phyloP scores from a whole-genome alignment of 2,329 filamentous ascomycete genomes.

The Beauveria australis region DNA sequence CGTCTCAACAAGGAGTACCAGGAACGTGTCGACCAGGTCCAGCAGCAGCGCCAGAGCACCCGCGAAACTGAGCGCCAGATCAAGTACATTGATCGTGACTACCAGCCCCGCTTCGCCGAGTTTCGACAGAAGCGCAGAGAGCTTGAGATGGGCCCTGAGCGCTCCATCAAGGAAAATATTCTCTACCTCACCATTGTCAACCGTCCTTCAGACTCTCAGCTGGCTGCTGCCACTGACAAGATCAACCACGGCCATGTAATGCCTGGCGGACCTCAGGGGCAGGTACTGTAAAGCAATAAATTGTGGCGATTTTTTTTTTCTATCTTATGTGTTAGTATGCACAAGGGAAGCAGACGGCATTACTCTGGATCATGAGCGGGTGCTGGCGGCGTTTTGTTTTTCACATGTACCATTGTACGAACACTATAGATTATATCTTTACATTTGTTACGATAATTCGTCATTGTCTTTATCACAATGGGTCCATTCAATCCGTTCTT shows the following conservation, averaged over 20 bases:
- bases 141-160: slow-evolving; percentile 11
- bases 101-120: slow-evolving; percentile 10
- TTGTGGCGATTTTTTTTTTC: neutral
- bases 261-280: slow-evolving; percentile 3
- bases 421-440: slow-evolving; percentile 1
- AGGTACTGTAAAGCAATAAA: neutral
- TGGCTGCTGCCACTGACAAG: slow-evolving; percentile 11
- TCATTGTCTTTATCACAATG: neutral
- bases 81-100: slow-evolving; percentile 10
- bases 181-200: slow-evolving; percentile 13
- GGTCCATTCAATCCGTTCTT: neutral
- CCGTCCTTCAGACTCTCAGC: slow-evolving; percentile 10
- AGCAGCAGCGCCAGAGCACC: slow-evolving; percentile 9
- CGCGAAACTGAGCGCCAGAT: slow-evolving; percentile 11
- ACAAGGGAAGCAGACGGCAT: neutral
- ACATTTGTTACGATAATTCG: neutral
- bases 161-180: slow-evolving; percentile 12
- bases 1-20: slow-evolving; percentile 11
- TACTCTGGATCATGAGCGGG: neutral
- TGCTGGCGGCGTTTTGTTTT: slow-evolving; percentile 5
- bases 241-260: slow-evolving; percentile 6
- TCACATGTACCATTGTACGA: neutral
- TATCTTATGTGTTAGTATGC: neutral
- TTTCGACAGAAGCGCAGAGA: slow-evolving; percentile 10
- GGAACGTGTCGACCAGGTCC: slow-evolving; percentile 7